Conservation (phyloP, 1,284 basidiomycete genomes). For the Ceraceosorus bombacis region DNA sequence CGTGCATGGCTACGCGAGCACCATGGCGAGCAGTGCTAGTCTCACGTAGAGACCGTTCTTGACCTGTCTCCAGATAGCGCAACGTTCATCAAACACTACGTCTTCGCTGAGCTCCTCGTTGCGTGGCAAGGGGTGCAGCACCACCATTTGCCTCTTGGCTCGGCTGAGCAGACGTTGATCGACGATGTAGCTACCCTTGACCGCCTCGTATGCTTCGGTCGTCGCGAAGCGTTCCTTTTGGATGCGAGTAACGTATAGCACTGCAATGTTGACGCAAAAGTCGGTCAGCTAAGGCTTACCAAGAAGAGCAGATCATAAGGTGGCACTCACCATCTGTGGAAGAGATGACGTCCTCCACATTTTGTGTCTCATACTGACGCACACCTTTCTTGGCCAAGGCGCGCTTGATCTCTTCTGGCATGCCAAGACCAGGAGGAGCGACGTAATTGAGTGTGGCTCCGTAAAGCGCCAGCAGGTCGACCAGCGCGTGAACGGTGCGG, state of each 20-base stretch:
- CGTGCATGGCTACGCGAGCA: slow-evolving; percentile 12
- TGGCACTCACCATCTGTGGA: slow-evolving; percentile 29
- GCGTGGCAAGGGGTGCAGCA: slow-evolving; percentile 94
- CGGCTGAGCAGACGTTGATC: slow-evolving; percentile 82
- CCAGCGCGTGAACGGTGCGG: slow-evolving; percentile 91
- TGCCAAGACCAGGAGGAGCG: slow-evolving; percentile 76
- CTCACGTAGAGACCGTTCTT: slow-evolving; percentile 78
- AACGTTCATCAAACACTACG: slow-evolving; percentile 88
- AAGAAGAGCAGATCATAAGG: too few species aligned
- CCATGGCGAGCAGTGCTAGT: slow-evolving; percentile 46
- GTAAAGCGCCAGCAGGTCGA: slow-evolving; percentile 78
- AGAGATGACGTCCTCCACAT: slow-evolving; percentile 77
- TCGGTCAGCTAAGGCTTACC: too few species aligned
- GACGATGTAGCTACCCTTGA: slow-evolving; percentile 87
- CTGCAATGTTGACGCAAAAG: slow-evolving; percentile 63
- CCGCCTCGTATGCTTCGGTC: slow-evolving; percentile 74
- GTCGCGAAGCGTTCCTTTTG: slow-evolving; percentile 88
- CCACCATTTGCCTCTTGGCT: slow-evolving; percentile 92
- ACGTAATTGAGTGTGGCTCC: slow-evolving; percentile 90
- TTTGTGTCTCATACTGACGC: slow-evolving; percentile 73
- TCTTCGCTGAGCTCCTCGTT: slow-evolving; percentile 96
- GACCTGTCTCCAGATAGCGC: slow-evolving; percentile 98
- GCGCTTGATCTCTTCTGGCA: slow-evolving; percentile 79
- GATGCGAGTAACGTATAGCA: slow-evolving; percentile 90
- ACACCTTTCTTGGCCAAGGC: slow-evolving; percentile 53